Percentiles rank a stretch among this genome's conserved stretches.
Conservation (phyloP, 2,329 filamentous ascomycete species). For the Zalaria sp. region DNA sequence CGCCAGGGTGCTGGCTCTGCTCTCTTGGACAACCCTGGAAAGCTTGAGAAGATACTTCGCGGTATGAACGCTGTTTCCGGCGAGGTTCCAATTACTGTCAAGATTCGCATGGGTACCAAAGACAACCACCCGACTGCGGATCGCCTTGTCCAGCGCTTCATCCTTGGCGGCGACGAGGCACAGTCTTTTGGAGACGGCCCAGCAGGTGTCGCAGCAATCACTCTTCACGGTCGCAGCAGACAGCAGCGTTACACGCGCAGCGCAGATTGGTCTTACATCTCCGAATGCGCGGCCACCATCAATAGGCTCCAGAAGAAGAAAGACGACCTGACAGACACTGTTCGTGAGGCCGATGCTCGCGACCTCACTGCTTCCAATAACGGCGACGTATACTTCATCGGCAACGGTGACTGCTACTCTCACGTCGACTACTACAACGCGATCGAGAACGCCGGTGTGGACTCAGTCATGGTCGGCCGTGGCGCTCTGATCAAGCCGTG, state of each 20-base stretch:
- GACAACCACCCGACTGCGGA: conserved; percentile 66
- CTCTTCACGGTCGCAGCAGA: conserved; percentile 80
- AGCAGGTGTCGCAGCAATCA: conserved; percentile 85
- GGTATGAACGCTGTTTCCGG: conserved; percentile 93
- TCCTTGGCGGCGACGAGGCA: conserved; percentile 64
- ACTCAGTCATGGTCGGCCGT: conserved; percentile 94
- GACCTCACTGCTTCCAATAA: conserved; percentile 52
- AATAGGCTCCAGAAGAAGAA: conserved; percentile 61
- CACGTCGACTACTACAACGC: conserved; percentile 76
- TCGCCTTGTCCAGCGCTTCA: conserved; percentile 68
- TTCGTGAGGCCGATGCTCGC: conserved; percentile 60
- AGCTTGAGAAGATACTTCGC: conserved; percentile 85
- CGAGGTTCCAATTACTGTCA: conserved; percentile 83
- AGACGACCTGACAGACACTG: conserved; percentile 58
- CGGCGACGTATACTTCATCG: conserved; percentile 75
- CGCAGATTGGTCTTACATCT: conserved; percentile 94
- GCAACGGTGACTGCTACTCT: conserved; percentile 93
- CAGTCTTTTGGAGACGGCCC: conserved; percentile 52
- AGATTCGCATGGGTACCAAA: conserved; percentile 83
- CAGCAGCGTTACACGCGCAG: conserved; percentile 86
- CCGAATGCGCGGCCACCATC: conserved; percentile 75
- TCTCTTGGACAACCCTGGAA: conserved; percentile 73
- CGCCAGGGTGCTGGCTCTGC: conserved; percentile 80
- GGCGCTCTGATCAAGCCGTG: conserved; percentile 95
- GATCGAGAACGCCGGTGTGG: conserved; percentile 63